These are phyloP conservation scores for Tribonema minus DNA, from an alignment of 108 stramenopile genomes.

Conservation along the genomic window DNA sequence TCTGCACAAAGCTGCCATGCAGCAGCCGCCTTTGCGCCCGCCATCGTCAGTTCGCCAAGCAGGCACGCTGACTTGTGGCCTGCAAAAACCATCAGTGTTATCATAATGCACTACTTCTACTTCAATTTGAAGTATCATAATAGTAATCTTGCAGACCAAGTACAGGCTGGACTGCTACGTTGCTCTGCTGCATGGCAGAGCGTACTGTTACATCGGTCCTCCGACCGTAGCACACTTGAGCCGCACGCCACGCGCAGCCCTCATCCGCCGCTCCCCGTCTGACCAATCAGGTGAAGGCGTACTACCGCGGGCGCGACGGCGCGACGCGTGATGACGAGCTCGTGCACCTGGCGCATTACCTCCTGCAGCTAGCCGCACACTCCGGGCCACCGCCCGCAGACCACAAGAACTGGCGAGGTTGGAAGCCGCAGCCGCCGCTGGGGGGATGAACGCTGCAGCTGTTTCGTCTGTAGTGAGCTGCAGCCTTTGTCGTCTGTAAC, in stretches of 20 bases:
- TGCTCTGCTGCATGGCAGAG: background rate
- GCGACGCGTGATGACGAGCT: constrained; percentile 24
- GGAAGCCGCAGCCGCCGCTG: no score
- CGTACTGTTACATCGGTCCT: background rate
- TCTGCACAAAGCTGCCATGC: background rate
- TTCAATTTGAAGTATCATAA: background rate
- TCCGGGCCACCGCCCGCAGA: no score
- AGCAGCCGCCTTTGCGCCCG: background rate
- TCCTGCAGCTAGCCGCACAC: constrained; percentile 20
- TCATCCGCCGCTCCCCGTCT: background rate
- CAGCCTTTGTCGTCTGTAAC: no score
- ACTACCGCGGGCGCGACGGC: constrained; percentile 10
- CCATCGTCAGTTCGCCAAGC: no score
- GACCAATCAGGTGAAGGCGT: constrained; percentile 31
- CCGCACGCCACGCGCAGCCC: background rate
- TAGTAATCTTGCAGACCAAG: background rate
- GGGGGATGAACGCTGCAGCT: no score
- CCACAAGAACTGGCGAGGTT: no score
- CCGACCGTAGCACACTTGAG: no score
- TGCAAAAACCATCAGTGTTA: background rate
- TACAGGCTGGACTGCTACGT: background rate
- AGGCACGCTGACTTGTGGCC: background rate
- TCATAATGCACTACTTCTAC: background rate
- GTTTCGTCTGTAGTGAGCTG: no score
- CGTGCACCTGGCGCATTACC: constrained; percentile 17